Base-by-base conservation (phyloP, 371 early-diverging fungal species). In the Rhizopus arrhizus region DNA sequence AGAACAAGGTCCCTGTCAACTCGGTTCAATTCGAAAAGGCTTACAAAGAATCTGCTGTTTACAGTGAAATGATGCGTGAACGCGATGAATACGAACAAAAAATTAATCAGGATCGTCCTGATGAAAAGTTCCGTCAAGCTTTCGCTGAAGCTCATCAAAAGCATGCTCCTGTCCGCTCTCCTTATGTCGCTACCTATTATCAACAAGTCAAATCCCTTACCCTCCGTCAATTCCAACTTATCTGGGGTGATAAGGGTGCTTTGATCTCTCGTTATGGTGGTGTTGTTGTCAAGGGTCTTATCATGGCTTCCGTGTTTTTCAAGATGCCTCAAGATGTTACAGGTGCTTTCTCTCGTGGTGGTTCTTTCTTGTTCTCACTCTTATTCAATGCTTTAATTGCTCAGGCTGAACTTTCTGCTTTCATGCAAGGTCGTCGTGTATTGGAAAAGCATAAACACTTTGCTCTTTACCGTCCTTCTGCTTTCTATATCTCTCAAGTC, bases 281-380 rank as follows among this genome's bases (percentile, higher is more conserved):
- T n/a, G 80, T 82, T 52, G 58, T 86, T 10, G 68, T 88, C 60
- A 85, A 86, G 78, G 87, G 87, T 49, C 65, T 88, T 29, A 85
- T 91, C 58, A 84, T 86, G 62, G 91, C 90, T 32, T 86, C 88
- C 13, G 82, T 86, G 45, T 91, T 89, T 70, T 85, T 80, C 56
- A 65, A 72, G 61, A 70, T 89, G 62, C 82, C 83, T 7, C 45
- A 54, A 1, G 72, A 70, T 56, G 73, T 78, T 15, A 61, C 66
- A 29, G 89, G 91, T 42, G 83, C 87, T 53, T 90, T 90, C 68
- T 82, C 86, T 5, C 82, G 91, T 40, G 90, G 90, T 53, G 91
- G 91, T 75, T 88, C 84, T 36, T 61, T 88, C n/a, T 88, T 85
- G 62, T 84, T 85, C 49, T 71, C 81, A 36, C 66, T 86, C 13